phyloP scores from a whole-genome alignment of 306 rosid genomes.

The Casuarina cunninghamiana region DNA sequence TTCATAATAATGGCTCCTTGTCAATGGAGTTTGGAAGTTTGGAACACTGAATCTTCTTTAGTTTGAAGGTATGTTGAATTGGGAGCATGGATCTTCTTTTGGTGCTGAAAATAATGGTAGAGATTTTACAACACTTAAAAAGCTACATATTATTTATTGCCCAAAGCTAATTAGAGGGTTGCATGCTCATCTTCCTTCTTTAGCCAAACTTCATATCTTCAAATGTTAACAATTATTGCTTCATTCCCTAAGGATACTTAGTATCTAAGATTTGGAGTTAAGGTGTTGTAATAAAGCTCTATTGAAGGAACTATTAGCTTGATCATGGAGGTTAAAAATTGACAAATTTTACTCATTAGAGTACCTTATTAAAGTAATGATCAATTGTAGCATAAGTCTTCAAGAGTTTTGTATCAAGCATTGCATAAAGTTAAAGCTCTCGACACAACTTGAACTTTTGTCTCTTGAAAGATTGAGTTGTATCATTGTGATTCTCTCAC shows the following conservation, averaged over 20 bases:
- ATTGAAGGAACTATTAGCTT: no score
- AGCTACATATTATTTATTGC: background rate
- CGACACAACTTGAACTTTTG: background rate
- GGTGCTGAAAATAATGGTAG: background rate
- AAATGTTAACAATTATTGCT: background rate
- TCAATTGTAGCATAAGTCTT: background rate
- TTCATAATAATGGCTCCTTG: background rate
- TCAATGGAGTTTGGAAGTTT: background rate
- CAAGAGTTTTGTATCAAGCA: background rate
- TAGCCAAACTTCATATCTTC: background rate
- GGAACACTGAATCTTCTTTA: background rate
- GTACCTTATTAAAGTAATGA: no score
- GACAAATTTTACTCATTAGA: no score
- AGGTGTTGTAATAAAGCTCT: no score
- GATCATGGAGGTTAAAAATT: background rate
- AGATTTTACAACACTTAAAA: background rate
- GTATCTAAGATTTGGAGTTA: no score
- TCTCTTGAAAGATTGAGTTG: background rate
- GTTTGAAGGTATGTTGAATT: background rate
- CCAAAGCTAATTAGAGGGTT: background rate
- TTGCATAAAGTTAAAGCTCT: background rate
- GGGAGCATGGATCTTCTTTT: background rate
- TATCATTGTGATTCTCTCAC: background rate
- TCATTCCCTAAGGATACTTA: background rate
- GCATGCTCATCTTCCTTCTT: background rate